Base-by-base conservation (phyloP, 768 basidiomycete species). In the Mycena galericulata region DNA sequence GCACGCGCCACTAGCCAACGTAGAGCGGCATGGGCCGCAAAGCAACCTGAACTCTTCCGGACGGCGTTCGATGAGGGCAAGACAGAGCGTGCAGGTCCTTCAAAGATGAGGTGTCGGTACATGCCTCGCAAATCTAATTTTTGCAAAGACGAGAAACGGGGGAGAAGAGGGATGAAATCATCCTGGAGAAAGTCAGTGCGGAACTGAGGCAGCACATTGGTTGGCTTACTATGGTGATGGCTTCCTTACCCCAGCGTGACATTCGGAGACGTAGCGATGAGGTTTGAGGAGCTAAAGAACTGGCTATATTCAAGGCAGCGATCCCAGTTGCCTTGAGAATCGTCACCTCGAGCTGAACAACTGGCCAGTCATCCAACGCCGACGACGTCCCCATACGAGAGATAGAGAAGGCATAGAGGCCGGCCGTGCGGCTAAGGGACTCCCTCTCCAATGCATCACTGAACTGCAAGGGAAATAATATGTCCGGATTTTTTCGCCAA, bases 401-500 rank as follows among this genome's bases (percentile, higher is more conserved):
- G 22, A 64, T 27, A 18, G 53, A 46, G 22, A 64, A 64, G 14
- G 62, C 41, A 26, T n/a, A 17, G 32, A 64, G 62, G 24, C 14
- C 29, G 11, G 38, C 36, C 1, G 51, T 29, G 43, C 5, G 30
- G 26, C 20, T 14, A 24, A 64, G 32, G 18, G 22, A 34, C 15
- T 64, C 32, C n/a, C 53, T 26, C 9, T 64, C 53, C 45, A 38
- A 22, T 20, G 53, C 62, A 45, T 47, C 43, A 20, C 46, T 15
- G 32, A 64, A 56, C 41, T 36, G 54, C 29, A 40, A 38, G 20
- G 53, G 34, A 20, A 55, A 64, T 20, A n/a, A 1, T 14, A 64
- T 34, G 18, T 64, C 62, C 10, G 53, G 45, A n/a, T 55, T 49
- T 2, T 17, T 32, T 9, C 26, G 22, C 62, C 62, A 64, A 14